Evolutionary conservation across 345 rosid species (phyloP), one percentile per base, ranked within the genome.

Genomic region (Lepidium aucheri): DNA sequence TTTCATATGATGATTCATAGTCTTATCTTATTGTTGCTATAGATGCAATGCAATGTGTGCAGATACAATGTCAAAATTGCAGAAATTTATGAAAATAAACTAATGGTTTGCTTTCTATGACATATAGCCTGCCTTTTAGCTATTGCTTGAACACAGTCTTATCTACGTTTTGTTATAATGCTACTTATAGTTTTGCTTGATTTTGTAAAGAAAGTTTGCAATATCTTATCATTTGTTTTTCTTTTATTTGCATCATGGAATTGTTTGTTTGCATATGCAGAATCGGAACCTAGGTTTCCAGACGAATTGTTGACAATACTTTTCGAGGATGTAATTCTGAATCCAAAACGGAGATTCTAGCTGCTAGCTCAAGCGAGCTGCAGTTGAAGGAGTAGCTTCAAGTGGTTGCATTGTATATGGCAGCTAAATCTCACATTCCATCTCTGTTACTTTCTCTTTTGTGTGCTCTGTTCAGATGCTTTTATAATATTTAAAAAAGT

Each of bases 281-380:
- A 91, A 80, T 89, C 90, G 95, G 90, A 83, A 78, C 95, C 95
- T 92, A 95, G 90, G 62, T 89, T 89, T 79, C 90, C 94, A n/a
- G 95, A 91, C 26, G 89, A 92, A 24, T 24, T 77, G 85, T 92
- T 69, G 86, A 89, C 80, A 77, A 80, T 73, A 86, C 93, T 7
- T 42, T 87, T 0, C 78, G 80, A 74, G 73, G 78, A 68, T 12
- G 62, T 1, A 55, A 51, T 15, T 40, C 69, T 24, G 39, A 53
- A 7, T 28, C 76, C 30, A 16, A 63, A 60, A 59, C 68, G 30
- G 80, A 84, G 50, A 5, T 68, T 39, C 24, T 49, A 44, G 47
- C 49, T 56, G 38, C 15, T 17, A 69, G 80, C 65, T 83, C 69
- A 17, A 53, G 82, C 14, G 78, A 83, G 58, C 66, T 86, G 44